Conservation (phyloP, 2,329 filamentous ascomycete genomes). For the Cordyceps militaris region DNA sequence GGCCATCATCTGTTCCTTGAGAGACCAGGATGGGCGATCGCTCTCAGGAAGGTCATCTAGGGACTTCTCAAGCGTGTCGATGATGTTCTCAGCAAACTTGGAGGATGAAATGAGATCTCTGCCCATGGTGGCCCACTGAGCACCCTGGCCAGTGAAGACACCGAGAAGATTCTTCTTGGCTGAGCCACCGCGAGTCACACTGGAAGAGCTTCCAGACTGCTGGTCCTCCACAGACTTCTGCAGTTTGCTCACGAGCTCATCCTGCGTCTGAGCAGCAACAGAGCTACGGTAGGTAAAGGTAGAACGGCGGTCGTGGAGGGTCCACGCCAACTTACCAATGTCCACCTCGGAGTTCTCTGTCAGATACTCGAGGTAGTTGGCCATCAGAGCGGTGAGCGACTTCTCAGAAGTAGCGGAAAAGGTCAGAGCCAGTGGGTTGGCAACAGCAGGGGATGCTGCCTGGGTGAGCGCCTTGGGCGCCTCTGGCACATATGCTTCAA, state of each 20-base stretch:
- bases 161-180: slow-evolving; percentile 12
- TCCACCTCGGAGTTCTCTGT: slow-evolving; percentile 10
- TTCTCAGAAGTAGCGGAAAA: slow-evolving; percentile 13
- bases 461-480: slow-evolving; percentile 24
- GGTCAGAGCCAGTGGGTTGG: slow-evolving; percentile 8
- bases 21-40: slow-evolving; percentile 22
- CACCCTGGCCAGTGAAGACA: slow-evolving; percentile 29
- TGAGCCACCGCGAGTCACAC: slow-evolving; percentile 7
- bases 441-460: slow-evolving; percentile 1
- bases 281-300: slow-evolving; percentile 15
- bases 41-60: slow-evolving; percentile 16
- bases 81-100: slow-evolving; percentile 7
- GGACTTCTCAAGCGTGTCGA: slow-evolving; percentile 20
- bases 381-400: slow-evolving; percentile 7
- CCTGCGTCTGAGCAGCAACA: slow-evolving; percentile 12
- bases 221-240: slow-evolving; percentile 11
- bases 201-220: slow-evolving; percentile 15
- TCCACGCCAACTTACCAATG: slow-evolving; percentile 16
- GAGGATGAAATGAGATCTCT: slow-evolving; percentile 21
- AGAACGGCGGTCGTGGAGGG: slow-evolving; percentile 16
- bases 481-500: slow-evolving; percentile 24
- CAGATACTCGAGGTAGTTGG: slow-evolving; percentile 12
- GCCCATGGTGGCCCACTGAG: slow-evolving; percentile 27
- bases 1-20: slow-evolving; percentile 20
- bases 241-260: slow-evolving; percentile 13